Percentiles rank a stretch among this genome's conserved stretches.
Conservation (phyloP, 2,329 filamentous ascomycete species). For the Drechslerella stenobrocha region DNA sequence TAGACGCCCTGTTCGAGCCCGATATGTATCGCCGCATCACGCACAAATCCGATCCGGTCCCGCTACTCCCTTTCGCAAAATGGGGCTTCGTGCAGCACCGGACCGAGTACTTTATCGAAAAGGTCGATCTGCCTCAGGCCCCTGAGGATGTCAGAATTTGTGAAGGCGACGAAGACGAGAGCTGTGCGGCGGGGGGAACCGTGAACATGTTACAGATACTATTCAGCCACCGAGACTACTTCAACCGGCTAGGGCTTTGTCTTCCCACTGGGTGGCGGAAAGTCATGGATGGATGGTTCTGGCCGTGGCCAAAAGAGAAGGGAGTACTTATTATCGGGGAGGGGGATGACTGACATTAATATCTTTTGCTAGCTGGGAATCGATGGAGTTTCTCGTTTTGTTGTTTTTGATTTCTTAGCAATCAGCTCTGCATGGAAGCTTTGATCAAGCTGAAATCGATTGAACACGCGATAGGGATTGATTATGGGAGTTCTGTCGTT, state of each 20-base stretch:
- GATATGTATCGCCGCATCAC: conserved; percentile 74
- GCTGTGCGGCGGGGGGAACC: conserved; percentile 69
- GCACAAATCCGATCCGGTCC: conserved; percentile 83
- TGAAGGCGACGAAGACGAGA: conserved; percentile 69
- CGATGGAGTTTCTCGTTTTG: conserved; percentile 11
- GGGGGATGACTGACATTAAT: neutral
- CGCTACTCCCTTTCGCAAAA: conserved; percentile 78
- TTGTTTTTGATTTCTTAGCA: neutral
- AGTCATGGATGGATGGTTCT: conserved; percentile 23
- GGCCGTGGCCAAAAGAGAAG: conserved; percentile 18
- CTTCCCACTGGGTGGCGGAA: conserved; percentile 63
- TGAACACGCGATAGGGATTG: neutral
- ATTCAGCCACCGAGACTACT: conserved; percentile 94
- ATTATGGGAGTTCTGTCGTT: too few species aligned
- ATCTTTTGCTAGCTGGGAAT: conserved; percentile 4
- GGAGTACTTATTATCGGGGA: neutral
- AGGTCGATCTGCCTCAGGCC: conserved; percentile 68
- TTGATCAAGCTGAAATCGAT: neutral
- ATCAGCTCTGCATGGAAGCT: neutral
- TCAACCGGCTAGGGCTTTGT: conserved; percentile 89
- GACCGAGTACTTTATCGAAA: conserved; percentile 84
- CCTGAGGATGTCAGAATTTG: conserved; percentile 67
- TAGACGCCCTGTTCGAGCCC: conserved; percentile 56
- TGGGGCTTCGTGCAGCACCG: conserved; percentile 86
- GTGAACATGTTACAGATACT: conserved; percentile 87